A percentile compares a stretch with the other conserved stretches of the same genome.
These are phyloP conservation scores for Xerocomellus chrysenteron DNA, from an alignment of 768 basidiomycete genomes.

Conservation along the genomic window DNA sequence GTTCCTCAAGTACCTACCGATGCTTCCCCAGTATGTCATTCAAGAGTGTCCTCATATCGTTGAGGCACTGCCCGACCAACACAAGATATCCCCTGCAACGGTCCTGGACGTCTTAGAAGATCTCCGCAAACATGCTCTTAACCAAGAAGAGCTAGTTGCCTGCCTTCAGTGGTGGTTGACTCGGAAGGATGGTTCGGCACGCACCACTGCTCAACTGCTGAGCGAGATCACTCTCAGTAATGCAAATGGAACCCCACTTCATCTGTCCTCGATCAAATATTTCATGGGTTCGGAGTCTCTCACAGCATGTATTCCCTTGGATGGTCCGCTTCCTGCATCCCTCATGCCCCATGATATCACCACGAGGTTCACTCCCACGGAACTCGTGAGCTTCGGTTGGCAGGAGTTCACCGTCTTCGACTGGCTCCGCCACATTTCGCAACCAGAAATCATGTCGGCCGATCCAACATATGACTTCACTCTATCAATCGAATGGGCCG, in stretches of 20 bases:
- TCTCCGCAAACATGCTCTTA: neutral
- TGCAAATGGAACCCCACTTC: conserved; percentile 53
- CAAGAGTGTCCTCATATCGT: conserved; percentile 53
- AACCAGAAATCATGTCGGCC: conserved; percentile 38
- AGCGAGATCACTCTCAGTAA: conserved; percentile 41
- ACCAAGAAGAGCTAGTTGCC: neutral
- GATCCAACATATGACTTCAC: conserved; percentile 58
- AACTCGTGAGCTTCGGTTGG: conserved; percentile 69
- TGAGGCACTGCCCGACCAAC: conserved; percentile 8
- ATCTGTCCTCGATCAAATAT: conserved; percentile 60
- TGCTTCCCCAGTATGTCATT: conserved; percentile 59
- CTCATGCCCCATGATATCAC: conserved; percentile 63
- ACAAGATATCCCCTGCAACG: neutral
- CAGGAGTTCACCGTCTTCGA: conserved; percentile 67
- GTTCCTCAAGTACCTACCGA: conserved; percentile 78
- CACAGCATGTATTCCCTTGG: conserved; percentile 56
- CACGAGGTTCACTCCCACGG: conserved; percentile 50
- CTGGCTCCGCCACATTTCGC: conserved; percentile 70
- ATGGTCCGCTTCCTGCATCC: conserved; percentile 74
- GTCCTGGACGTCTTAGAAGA: neutral
- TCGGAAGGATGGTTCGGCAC: neutral
- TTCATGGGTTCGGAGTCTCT: conserved; percentile 54
- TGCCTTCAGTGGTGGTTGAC: conserved; percentile 5
- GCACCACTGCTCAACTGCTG: neutral
- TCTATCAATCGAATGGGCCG: conserved; percentile 68